Conservation (phyloP, 1,284 basidiomycete species). For the Trichosporon ovoides region DNA sequence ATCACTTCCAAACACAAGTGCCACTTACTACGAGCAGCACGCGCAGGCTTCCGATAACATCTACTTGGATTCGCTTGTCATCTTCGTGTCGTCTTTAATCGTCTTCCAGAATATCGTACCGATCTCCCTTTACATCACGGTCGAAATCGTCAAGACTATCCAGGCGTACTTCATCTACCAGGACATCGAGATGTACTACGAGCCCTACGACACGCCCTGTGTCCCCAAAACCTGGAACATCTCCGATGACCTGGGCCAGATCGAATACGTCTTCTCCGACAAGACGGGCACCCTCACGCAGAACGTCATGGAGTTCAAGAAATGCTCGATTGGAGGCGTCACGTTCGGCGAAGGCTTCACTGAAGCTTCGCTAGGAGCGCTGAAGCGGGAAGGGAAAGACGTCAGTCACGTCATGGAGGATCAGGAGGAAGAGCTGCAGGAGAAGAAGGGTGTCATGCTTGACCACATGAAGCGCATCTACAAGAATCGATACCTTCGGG, state of each 20-base stretch:
- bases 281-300: constrained; percentile 96
- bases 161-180: constrained; percentile 97
- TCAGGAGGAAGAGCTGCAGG: constrained; percentile 60
- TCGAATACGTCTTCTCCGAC: constrained; percentile 96
- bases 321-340: constrained; percentile 80
- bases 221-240: constrained; percentile 98
- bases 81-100: constrained; percentile 83
- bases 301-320: constrained; percentile 98
- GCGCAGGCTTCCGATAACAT: constrained; percentile 60
- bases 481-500: constrained; percentile 82
- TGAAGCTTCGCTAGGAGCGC: constrained; percentile 88
- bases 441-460: constrained; percentile 74
- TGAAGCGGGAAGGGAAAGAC: constrained; percentile 69
- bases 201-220: constrained; percentile 76
- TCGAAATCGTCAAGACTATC: constrained; percentile 94
- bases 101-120: constrained; percentile 98
- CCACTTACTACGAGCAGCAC: constrained; percentile 64
- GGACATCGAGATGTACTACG: constrained; percentile 96
- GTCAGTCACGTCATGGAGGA: constrained; percentile 64
- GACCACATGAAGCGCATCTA: constrained; percentile 66
- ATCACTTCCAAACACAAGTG: constrained; percentile 60
- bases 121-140: constrained; percentile 93
- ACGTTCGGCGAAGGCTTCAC: constrained; percentile 89
- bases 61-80: constrained; percentile 75
- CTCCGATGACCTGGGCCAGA: constrained; percentile 94